phyloP scores from a whole-genome alignment of 208 protist genomes.

The Trichomonas tenax region DNA sequence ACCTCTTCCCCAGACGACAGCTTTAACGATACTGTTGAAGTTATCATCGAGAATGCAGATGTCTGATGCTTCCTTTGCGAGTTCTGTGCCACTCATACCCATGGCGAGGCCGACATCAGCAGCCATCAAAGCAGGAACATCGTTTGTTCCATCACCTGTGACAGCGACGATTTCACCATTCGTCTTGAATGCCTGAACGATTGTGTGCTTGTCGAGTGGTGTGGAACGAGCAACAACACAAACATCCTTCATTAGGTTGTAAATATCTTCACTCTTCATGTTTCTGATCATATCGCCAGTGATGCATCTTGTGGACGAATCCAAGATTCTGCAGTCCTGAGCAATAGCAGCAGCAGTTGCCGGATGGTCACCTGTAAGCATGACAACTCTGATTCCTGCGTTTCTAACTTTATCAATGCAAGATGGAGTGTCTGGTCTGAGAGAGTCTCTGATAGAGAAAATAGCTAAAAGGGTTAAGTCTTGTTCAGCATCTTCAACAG shows the following conservation, averaged over 20 bases:
- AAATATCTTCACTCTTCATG: slow-evolving; percentile 31
- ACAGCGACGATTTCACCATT: slow-evolving; percentile 50
- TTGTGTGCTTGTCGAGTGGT: slow-evolving; percentile 38
- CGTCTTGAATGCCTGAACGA: not conserved
- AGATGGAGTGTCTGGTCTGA: not conserved
- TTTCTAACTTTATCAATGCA: not conserved
- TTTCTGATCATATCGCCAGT: not conserved
- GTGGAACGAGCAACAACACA: slow-evolving; percentile 39
- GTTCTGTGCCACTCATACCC: slow-evolving; percentile 64
- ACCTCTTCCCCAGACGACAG: slow-evolving; percentile 85
- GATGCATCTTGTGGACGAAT: not conserved
- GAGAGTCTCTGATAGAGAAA: not conserved
- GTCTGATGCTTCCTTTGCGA: slow-evolving; percentile 60
- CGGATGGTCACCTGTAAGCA: slow-evolving; percentile 77
- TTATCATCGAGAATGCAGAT: slow-evolving; percentile 90
- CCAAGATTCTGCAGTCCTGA: slow-evolving; percentile 53
- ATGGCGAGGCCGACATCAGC: slow-evolving; percentile 84
- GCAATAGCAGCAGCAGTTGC: slow-evolving; percentile 66
- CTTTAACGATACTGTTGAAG: slow-evolving; percentile 77
- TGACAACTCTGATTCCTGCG: slow-evolving; percentile 43
- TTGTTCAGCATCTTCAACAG: not conserved
- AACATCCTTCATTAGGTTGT: not conserved
- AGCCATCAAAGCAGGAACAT: slow-evolving; percentile 18
- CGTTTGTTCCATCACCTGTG: slow-evolving; percentile 29
- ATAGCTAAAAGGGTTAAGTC: not conserved